Evolutionary conservation across 1,284 basidiomycete genomes (phyloP).

Genomic region (Mycena sp.): DNA sequence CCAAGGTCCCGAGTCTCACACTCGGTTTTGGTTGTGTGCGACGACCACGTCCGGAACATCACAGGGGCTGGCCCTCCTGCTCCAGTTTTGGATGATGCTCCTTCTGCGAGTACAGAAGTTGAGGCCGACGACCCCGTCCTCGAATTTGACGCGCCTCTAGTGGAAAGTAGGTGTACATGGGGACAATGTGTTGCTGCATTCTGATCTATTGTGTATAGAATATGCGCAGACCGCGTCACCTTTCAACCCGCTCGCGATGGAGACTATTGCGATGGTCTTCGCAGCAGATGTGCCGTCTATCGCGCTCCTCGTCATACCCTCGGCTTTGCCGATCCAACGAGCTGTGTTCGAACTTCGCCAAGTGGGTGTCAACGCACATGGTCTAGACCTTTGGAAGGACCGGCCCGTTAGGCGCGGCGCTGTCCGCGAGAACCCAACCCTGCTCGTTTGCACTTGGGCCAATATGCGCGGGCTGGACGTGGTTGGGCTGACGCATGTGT

Average conservation of each 20-base stretch:
- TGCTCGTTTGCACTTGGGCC: constrained; percentile 75
- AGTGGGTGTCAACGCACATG: constrained; percentile 74
- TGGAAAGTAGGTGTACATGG: constrained; percentile 39
- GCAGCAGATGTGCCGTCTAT: constrained; percentile 75
- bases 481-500: constrained; percentile 76
- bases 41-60: constrained; percentile 64
- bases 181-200: constrained; percentile 3
- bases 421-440: constrained; percentile 57
- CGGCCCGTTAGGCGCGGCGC: constrained; percentile 36
- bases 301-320: constrained; percentile 73
- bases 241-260: constrained; percentile 63
- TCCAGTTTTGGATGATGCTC: neutral
- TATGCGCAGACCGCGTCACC: constrained; percentile 56
- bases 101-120: constrained; percentile 19
- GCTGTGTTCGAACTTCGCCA: constrained; percentile 69
- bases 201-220: constrained; percentile 46
- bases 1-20: constrained; percentile 52
- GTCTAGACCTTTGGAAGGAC: constrained; percentile 59
- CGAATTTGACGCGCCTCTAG: constrained; percentile 34
- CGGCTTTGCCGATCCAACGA: constrained; percentile 64
- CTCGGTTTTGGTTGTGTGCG: constrained; percentile 68
- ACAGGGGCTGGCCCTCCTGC: constrained; percentile 39
- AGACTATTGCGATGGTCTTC: constrained; percentile 74
- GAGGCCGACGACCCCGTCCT: constrained; percentile 27
- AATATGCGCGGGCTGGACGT: constrained; percentile 78